Conservation (phyloP, 768 basidiomycete genomes). For the Cystobasidium tubakii region DNA sequence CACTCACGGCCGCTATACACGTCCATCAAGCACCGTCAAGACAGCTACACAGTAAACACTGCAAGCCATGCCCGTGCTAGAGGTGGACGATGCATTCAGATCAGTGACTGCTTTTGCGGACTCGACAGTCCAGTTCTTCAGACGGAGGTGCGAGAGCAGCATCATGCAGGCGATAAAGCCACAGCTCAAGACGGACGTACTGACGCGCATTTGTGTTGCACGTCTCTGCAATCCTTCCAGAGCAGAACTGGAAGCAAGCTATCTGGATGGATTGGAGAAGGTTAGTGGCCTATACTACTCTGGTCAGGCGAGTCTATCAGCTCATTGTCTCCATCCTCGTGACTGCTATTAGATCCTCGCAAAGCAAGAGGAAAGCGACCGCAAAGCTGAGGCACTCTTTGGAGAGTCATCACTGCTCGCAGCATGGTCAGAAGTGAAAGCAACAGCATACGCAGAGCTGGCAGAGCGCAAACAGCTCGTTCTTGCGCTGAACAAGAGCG, state of each 20-base stretch:
- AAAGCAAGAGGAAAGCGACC: conserved; percentile 23
- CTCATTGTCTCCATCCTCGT: too few relatives aligned
- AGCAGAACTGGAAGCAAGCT: conserved; percentile 42
- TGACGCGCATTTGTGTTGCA: background rate
- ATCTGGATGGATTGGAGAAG: conserved; percentile 41
- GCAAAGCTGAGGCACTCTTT: conserved; percentile 1
- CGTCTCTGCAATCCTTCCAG: conserved; percentile 35
- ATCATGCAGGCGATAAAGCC: too few relatives aligned
- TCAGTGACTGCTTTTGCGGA: conserved; percentile 1
- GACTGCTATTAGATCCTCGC: conserved; percentile 36
- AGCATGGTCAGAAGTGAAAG: conserved; percentile 36
- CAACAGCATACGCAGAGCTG: conserved; percentile 37
- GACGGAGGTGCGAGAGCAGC: conserved; percentile 13
- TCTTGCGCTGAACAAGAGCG: conserved; percentile 3
- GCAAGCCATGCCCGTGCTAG: background rate
- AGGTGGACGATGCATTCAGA: conserved; percentile 35
- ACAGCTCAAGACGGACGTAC: too few relatives aligned
- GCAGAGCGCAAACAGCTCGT: conserved; percentile 23
- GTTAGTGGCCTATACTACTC: conserved; percentile 31
- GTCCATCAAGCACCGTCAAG: too few relatives aligned
- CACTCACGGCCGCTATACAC: background rate
- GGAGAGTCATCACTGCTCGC: background rate
- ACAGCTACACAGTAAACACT: too few relatives aligned
- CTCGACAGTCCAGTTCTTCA: conserved; percentile 13
- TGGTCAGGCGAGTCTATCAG: too few relatives aligned